Base-by-base conservation (phyloP, 2,329 filamentous ascomycete genomes). In the Calonectria pseudoreteaudii region DNA sequence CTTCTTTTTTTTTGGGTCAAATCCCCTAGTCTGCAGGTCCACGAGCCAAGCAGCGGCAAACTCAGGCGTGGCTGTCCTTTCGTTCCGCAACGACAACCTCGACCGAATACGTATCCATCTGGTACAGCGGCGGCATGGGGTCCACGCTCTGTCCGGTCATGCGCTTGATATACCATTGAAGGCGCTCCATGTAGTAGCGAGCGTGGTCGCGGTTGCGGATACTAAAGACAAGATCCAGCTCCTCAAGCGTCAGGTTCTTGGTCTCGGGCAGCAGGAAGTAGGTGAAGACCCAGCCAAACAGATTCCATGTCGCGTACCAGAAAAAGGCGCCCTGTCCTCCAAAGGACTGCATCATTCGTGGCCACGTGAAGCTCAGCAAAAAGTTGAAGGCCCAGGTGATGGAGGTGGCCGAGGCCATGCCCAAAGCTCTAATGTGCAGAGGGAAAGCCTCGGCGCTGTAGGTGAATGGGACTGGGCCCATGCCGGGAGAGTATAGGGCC, bases 211-310 rank as follows among this genome's bases (percentile, higher is more conserved):
- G 79, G 72, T 82, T 84, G 23, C 84, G 83, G 16, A 88, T 84
- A 9, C 83, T 83, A 60, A 89, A 89, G 66, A 89, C 85, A 49
- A 86, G 85, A 79, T 89, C 87, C 47, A 89, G 84, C 65, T 89
- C 87, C 76, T 89, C 87, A 5, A 89, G 83, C 0, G 87, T 87
- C 70, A 86, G 83, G 66, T 87, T 86, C 81, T 89, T 88, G 18
- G 87, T 89, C 81, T 89, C 87, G 8, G 87, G 88, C 0, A 89
- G 84, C 58, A 88, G 83, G 73, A 88, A 84, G 80, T 88, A 88
- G 75, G 88, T 88, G 76, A 89, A 84, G 65, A 86, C 68, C 77
- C 88, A 85, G 1, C 87, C 87, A 2, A 86, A 73, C 6, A 86
- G 67, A 78, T 89, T 89, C 77, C 88, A 86, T 9, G 83, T 85